Evolutionary conservation across 169 alveolate species (phyloP).

Genomic region (Plasmodium malariae): DNA sequence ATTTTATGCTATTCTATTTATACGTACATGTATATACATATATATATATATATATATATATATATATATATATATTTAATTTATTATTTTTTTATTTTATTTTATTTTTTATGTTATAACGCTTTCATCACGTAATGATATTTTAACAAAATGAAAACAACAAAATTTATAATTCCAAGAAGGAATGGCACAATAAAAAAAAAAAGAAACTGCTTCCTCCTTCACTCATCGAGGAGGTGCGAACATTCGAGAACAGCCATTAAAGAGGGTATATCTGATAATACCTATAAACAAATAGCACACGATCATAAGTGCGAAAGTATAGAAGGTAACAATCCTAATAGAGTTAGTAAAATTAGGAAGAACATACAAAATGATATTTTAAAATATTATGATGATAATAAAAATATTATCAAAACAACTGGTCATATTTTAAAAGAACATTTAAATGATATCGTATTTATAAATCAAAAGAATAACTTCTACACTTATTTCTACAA

Average conservation of each 20-base stretch:
- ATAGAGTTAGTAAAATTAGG: not conserved
- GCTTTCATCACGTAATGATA: too few species aligned
- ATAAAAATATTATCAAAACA: conserved; percentile 55
- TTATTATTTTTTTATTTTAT: not conserved
- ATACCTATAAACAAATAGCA: not conserved
- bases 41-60: not conserved
- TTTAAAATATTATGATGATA: conserved; percentile 32
- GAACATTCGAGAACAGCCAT: conserved; percentile 5
- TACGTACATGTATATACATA: too few species aligned
- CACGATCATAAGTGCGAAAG: not conserved
- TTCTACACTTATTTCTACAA: conserved; percentile 58
- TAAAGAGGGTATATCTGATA: not conserved
- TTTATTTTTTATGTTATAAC: not conserved
- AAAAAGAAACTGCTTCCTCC: conserved; percentile 13
- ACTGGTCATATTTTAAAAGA: conserved; percentile 63
- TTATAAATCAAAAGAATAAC: conserved; percentile 23
- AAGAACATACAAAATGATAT: conserved; percentile 14
- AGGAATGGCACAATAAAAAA: conserved; percentile 17
- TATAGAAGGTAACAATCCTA: not conserved
- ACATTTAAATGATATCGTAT: conserved; percentile 43
- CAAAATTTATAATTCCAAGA: conserved; percentile 1
- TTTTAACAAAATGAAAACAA: conserved; percentile 20
- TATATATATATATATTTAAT: not conserved
- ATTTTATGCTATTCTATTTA: not conserved
- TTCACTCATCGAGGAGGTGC: conserved; percentile 21